Conservation (phyloP, 1,139 yeast species). For the Kodamaea plutei region DNA sequence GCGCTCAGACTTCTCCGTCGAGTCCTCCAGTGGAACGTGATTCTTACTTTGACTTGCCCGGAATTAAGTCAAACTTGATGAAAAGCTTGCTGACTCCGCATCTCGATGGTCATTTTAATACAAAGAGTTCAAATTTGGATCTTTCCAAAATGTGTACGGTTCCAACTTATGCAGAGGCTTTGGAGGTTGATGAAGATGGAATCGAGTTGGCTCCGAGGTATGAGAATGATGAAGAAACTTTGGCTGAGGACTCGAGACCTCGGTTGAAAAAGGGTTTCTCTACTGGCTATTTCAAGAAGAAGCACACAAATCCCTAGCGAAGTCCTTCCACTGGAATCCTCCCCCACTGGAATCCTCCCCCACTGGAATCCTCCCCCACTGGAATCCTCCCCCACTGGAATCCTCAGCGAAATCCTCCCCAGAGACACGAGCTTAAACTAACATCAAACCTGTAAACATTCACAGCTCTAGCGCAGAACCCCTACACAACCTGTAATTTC, state of each 20-base stretch:
- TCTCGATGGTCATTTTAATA: too few relatives aligned
- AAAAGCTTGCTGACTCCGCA: background rate
- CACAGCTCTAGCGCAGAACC: too few relatives aligned
- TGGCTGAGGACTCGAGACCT: conserved; percentile 2
- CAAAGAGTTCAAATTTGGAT: conserved; percentile 17
- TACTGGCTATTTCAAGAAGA: too few relatives aligned
- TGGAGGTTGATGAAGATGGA: conserved; percentile 28
- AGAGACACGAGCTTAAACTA: too few relatives aligned
- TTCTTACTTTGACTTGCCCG: conserved; percentile 29
- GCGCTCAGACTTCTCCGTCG: conserved; percentile 16
- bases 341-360: too few relatives aligned
- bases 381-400: too few relatives aligned
- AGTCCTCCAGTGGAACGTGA: conserved; percentile 18
- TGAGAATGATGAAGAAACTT: conserved; percentile 10
- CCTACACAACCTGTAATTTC: too few relatives aligned
- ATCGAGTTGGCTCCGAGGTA: conserved; percentile 35
- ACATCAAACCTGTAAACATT: too few relatives aligned
- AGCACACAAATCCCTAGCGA: too few relatives aligned
- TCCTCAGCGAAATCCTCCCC: too few relatives aligned
- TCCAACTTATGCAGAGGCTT: conserved; percentile 36
- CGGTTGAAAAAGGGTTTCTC: conserved; percentile 3
- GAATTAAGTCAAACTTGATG: background rate
- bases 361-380: too few relatives aligned
- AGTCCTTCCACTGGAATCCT: too few relatives aligned
- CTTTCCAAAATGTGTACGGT: conserved; percentile 24